Evolutionary conservation across 2,329 filamentous ascomycete species (phyloP).

Genomic region (Cadophora sp.): DNA sequence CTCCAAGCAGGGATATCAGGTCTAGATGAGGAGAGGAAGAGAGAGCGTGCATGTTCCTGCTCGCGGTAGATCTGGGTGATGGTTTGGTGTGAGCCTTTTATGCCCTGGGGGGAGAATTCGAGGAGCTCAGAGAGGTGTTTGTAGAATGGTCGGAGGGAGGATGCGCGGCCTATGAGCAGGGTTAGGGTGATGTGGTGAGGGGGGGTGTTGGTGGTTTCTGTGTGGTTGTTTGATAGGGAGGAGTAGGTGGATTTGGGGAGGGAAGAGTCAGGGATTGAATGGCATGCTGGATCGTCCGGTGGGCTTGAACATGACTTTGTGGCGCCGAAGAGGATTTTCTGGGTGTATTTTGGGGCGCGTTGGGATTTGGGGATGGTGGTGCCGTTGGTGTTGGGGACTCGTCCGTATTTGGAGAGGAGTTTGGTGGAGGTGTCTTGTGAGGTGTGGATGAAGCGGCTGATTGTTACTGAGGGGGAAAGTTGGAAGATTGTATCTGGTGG

Average conservation of each 20-base stretch:
- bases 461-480: slow-evolving; percentile 60
- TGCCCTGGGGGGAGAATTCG: slow-evolving; percentile 13
- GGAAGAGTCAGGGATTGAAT: slow-evolving; percentile 57
- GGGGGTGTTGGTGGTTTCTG: slow-evolving; percentile 45
- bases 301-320: slow-evolving; percentile 58
- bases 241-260: slow-evolving; percentile 56
- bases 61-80: slow-evolving; percentile 59
- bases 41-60: slow-evolving; percentile 56
- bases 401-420: slow-evolving; percentile 44
- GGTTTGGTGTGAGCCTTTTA: slow-evolving; percentile 27
- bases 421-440: slow-evolving; percentile 55
- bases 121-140: slow-evolving; percentile 41
- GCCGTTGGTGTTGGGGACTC: neutral
- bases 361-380: neutral
- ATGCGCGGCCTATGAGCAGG: slow-evolving; percentile 57
- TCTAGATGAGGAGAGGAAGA: neutral
- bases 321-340: slow-evolving; percentile 62
- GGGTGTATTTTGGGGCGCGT: slow-evolving; percentile 51
- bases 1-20: slow-evolving; percentile 36
- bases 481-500: slow-evolving; percentile 59
- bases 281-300: slow-evolving; percentile 56
- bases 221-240: slow-evolving; percentile 49
- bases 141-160: slow-evolving; percentile 55
- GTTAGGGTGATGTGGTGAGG: slow-evolving; percentile 57
- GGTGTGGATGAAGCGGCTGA: slow-evolving; percentile 60